These are phyloP conservation scores for Biscogniauxia sp. DNA, from an alignment of 2,329 filamentous ascomycete species.

Conservation along the genomic window DNA sequence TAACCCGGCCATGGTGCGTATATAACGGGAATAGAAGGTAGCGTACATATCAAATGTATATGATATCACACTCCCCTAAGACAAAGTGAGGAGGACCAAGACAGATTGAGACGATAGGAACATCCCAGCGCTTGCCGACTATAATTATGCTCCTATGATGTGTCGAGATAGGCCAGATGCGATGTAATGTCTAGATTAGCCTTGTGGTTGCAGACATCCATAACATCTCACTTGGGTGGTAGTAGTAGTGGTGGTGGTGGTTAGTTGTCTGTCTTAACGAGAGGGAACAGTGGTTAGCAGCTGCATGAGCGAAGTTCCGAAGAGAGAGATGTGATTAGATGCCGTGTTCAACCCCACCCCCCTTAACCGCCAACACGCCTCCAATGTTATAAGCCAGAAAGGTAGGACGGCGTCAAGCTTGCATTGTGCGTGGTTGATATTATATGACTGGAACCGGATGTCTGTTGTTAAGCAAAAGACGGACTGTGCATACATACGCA, in stretches of 20 bases:
- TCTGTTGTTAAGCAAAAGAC: slow-evolving; percentile 6
- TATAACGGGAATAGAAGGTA: neutral
- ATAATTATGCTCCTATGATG: neutral
- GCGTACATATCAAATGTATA: neutral
- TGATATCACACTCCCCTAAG: neutral
- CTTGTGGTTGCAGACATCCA: neutral
- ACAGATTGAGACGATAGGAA: neutral
- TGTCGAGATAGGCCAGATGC: neutral
- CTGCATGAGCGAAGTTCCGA: neutral
- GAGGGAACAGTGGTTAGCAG: neutral
- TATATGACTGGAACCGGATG: slow-evolving; percentile 8
- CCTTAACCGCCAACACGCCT: slow-evolving; percentile 14
- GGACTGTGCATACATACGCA: slow-evolving; percentile 2
- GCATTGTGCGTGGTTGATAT: slow-evolving; percentile 19
- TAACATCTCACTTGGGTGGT: no score
- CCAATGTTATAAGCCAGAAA: slow-evolving; percentile 1
- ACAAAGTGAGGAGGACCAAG: neutral
- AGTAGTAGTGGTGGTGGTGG: no score
- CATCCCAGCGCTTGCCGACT: neutral
- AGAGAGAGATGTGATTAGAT: slow-evolving; percentile 5
- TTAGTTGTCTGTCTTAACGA: no score
- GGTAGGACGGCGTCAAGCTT: slow-evolving; percentile 11
- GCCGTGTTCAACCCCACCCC: slow-evolving; percentile 7
- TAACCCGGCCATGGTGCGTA: neutral
- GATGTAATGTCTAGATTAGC: neutral